Evolutionary conservation across 768 basidiomycete genomes (phyloP), one percentile per base, ranked within the genome.

Genomic region (Mycena haematopus): DNA sequence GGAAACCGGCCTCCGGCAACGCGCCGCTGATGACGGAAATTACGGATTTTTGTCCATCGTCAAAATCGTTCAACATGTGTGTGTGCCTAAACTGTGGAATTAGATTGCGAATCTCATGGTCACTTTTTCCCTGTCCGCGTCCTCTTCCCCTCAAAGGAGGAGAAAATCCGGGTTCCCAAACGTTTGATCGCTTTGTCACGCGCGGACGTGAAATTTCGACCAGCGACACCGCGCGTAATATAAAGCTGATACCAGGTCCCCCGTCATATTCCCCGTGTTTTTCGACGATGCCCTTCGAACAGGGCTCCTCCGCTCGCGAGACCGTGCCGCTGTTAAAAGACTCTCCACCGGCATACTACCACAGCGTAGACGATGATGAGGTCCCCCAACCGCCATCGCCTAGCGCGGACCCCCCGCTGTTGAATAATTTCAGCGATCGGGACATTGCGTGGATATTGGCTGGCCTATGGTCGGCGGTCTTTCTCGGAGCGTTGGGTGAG

Each of bases 401-500:
- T 38, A 66, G 74, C n/a, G n/a, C 65, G 50, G 75, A 77, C 47
- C 63, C 75, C 3, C 72, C 75, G 22, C 66, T 33, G 44, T 49
- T 77, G 63, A 82, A 80, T 74, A 77, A 81, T 62, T 77, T 84
- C 63, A 84, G 88, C 46, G 78, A 72, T 49, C 54, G 68, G n/a
- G 85, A 91, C 66, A 80, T 85, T 65, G 75, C 76, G 57, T 92
- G 90, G 90, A 87, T 93, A 64, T 80, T 94, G 54, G 80, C 84
- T 45, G 92, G 87, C 11, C 77, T 94, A 56, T 94, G 92, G 92
- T 89, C 87, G 67, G 89, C 88, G 42, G 90, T 94, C 22, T 87
- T 95, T 70, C 78, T 95, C 57, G 91, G 90, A 69, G 92, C 93
- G 45, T 83, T 95, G 69, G 92, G 92, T 90, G 73, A 60, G 80